Conservation (phyloP, 257 asterid species). For the Osmanthus fragrans region DNA sequence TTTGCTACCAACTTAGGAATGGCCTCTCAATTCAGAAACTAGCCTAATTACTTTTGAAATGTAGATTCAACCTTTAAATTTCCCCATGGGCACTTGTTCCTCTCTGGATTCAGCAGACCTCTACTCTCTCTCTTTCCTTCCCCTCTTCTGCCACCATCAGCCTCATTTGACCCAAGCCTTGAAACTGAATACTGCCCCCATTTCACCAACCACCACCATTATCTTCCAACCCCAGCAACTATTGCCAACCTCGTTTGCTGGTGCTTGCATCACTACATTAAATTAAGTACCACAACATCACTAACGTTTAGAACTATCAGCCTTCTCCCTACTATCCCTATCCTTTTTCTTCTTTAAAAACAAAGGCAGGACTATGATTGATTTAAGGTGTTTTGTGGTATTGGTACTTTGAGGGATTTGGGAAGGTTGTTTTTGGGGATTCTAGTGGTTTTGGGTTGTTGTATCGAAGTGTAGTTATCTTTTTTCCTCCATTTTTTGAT, state of each 20-base stretch:
- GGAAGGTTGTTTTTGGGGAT: background rate
- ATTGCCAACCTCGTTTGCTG: background rate
- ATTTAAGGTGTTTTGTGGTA: background rate
- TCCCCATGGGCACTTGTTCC: background rate
- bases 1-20: background rate
- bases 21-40: background rate
- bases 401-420: background rate
- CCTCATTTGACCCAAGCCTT: background rate
- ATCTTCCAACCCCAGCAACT: background rate
- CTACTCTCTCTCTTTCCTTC: background rate
- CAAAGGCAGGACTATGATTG: background rate
- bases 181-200: background rate
- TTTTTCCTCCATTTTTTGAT: background rate
- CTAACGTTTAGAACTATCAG: background rate
- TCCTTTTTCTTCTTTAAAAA: background rate
- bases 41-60: background rate
- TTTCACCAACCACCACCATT: background rate
- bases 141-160: background rate
- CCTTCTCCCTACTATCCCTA: background rate
- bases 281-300: background rate
- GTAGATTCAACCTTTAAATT: background rate
- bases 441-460: background rate
- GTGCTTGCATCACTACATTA: background rate
- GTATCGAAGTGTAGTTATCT: background rate
- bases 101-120: background rate